Conservation (phyloP, 352 stramenopile genomes). For the Pythium volutum region DNA sequence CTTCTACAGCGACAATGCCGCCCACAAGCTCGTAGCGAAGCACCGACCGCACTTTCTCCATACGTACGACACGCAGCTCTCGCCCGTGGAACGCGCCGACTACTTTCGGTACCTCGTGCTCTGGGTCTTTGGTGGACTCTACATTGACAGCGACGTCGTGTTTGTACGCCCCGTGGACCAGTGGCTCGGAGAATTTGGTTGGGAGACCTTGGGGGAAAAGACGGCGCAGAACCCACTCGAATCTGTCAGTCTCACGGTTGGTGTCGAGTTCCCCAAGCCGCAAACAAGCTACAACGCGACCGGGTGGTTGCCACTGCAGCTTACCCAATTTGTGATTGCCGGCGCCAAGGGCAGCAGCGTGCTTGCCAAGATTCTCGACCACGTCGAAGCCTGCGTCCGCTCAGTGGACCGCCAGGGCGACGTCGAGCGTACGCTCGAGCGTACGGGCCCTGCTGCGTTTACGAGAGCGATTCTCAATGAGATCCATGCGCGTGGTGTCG, state of each 20-base stretch:
- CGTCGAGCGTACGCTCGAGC: constrained; percentile 12
- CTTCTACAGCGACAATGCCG: constrained; percentile 13
- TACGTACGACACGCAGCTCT: constrained; percentile 8
- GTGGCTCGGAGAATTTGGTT: constrained; percentile 11
- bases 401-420: constrained; percentile 1
- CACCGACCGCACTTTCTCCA: constrained; percentile 4
- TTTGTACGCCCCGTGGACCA: constrained; percentile 8
- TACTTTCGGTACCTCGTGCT: constrained; percentile 18
- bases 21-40: background rate
- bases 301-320: constrained; percentile 15
- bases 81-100: constrained; percentile 17
- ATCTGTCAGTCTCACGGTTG: background rate
- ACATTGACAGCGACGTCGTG: constrained; percentile 13
- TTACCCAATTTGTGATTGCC: constrained; percentile 21
- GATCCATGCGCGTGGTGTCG: background rate
- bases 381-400: constrained; percentile 2
- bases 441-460: constrained; percentile 14
- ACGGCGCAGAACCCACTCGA: background rate
- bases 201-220: background rate
- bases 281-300: constrained; percentile 7
- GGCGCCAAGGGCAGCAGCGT: background rate
- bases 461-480: constrained; percentile 13
- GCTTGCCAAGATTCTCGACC: background rate
- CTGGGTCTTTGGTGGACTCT: constrained; percentile 9
- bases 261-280: constrained; percentile 10